phyloP scores from a whole-genome alignment of 352 stramenopile genomes.

The Globisporangium perplexum region DNA sequence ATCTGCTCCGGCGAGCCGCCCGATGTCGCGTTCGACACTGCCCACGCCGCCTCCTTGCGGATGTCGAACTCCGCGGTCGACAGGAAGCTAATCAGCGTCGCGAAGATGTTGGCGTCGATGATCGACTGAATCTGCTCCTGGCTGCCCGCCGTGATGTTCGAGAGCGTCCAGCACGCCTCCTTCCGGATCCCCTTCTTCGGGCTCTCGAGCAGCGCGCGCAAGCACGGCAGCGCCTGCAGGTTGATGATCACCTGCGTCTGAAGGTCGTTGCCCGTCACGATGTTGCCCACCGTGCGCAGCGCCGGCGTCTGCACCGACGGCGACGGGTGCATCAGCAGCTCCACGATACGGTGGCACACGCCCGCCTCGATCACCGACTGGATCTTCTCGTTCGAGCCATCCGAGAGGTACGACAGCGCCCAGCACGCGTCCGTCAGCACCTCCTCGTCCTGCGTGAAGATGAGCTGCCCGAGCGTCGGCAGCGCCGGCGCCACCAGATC shows the following conservation, averaged over 20 bases:
- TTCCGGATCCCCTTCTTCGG: constrained; percentile 99
- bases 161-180: constrained; percentile 99
- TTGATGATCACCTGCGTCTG: constrained; percentile 99
- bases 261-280: constrained; percentile 98
- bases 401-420: constrained; percentile 97
- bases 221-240: constrained; percentile 94
- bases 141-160: constrained; percentile 99
- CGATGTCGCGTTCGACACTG: constrained; percentile 86
- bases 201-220: constrained; percentile 92
- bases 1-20: constrained; percentile 94
- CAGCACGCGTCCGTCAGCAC: constrained; percentile 99
- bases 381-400: constrained; percentile 99
- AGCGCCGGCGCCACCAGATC: constrained; percentile 91
- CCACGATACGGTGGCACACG: constrained; percentile 95
- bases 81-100: constrained; percentile 95
- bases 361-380: constrained; percentile 97
- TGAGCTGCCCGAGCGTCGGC: constrained; percentile 94
- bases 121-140: constrained; percentile 99
- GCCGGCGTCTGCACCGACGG: constrained; percentile 81
- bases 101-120: constrained; percentile 97
- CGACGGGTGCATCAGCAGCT: constrained; percentile 89
- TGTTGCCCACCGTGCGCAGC: constrained; percentile 94
- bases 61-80: constrained; percentile 97
- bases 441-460: constrained; percentile 98
- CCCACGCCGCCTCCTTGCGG: constrained; percentile 82